phyloP scores from a whole-genome alignment of 1,139 yeast species.

The Candida pseudoviswanathii region DNA sequence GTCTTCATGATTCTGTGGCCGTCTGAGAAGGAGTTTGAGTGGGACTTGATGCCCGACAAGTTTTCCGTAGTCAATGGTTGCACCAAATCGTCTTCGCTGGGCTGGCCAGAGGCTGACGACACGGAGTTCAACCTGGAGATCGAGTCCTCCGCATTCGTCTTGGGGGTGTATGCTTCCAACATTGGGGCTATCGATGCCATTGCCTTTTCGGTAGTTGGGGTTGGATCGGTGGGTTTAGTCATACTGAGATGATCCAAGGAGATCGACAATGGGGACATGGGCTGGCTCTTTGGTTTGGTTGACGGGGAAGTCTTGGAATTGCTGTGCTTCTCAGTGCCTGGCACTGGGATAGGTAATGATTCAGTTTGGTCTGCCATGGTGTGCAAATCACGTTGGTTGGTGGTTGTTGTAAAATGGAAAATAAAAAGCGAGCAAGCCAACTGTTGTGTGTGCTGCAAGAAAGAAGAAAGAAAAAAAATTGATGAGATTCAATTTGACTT shows the following conservation, averaged over 20 bases:
- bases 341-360: conserved; percentile 13
- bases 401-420: not conserved
- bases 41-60: conserved; percentile 8
- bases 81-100: conserved; percentile 7
- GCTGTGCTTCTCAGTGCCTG: conserved; percentile 3
- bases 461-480: not conserved
- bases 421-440: no score
- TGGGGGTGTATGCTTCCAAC: conserved; percentile 70
- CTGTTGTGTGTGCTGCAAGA: not conserved
- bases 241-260: conserved; percentile 13
- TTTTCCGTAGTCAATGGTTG: conserved; percentile 13
- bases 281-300: conserved; percentile 23
- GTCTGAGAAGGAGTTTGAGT: conserved; percentile 14
- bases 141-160: conserved; percentile 62
- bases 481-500: no score
- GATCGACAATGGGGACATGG: conserved; percentile 37
- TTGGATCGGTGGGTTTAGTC: conserved; percentile 15
- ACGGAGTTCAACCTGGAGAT: conserved; percentile 24
- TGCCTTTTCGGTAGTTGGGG: conserved; percentile 53
- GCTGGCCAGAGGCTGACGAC: conserved; percentile 17
- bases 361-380: conserved; percentile 5
- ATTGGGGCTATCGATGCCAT: conserved; percentile 81
- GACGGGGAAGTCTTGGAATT: not conserved
- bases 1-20: conserved; percentile 31
- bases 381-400: not conserved